Conservation (phyloP, 305 asterid species). For the Fraxinus nigra region DNA sequence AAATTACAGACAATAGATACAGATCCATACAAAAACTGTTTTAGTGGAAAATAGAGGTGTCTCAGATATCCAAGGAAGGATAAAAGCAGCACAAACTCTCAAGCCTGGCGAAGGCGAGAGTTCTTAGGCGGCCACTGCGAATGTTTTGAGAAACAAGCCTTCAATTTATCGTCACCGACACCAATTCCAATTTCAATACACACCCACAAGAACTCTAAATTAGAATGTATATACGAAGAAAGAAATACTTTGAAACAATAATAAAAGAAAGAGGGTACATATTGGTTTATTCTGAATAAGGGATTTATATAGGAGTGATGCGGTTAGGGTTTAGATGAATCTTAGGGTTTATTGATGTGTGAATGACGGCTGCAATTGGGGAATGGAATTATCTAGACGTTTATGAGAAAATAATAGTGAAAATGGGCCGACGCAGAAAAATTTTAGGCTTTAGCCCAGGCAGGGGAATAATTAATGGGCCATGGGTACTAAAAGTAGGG, state of each 20-base stretch:
- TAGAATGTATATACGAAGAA: too few relatives aligned
- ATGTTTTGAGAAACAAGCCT: constrained; percentile 38
- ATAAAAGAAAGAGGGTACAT: neutral
- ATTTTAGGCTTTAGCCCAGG: neutral
- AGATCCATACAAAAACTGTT: neutral
- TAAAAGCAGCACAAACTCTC: constrained; percentile 43
- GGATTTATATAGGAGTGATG: neutral
- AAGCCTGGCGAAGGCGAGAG: constrained; percentile 54
- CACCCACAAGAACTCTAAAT: neutral
- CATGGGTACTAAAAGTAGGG: neutral
- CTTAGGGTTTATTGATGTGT: neutral
- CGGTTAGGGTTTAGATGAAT: neutral
- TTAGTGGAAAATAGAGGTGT: neutral
- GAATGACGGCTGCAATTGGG: neutral
- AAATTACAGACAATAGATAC: neutral
- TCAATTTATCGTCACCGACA: constrained; percentile 14
- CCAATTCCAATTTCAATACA: constrained; percentile 1
- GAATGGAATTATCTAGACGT: neutral
- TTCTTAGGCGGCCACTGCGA: constrained; percentile 41
- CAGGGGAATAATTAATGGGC: neutral
- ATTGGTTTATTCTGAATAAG: neutral
- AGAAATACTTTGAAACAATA: too few relatives aligned
- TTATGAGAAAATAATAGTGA: neutral
- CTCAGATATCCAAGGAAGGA: constrained; percentile 37
- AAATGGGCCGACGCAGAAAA: neutral